Evolutionary conservation across 305 asterid genomes (phyloP), one percentile per base, ranked within the genome.

Genomic region (Andrographis paniculata): DNA sequence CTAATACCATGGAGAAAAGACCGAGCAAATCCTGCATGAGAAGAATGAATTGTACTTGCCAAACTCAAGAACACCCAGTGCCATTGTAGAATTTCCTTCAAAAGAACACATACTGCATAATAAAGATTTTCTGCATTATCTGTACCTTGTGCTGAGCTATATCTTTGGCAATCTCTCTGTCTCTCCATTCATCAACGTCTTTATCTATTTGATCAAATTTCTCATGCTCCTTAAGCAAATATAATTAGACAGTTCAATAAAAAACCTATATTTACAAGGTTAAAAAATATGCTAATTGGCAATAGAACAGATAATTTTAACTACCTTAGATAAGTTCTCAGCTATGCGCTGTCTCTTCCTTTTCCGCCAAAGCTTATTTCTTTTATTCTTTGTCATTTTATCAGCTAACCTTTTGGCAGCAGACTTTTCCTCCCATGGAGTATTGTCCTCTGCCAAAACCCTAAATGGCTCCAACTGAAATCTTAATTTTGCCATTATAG

Each of bases 141-240:
- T 45, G 42, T 78, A 89, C 98, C 98, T 83, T 91, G 63, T 46
- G 59, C 52, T 72, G 82, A 7, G 96, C 96, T 65, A 70, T 68
- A 62, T 80, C 94, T 70, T 91, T 86, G 58, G 96, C 95, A 22
- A 73, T 77, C 78, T 86, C 92, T 50, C 63, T 75, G 45, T 87
- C 87, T 72, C 92, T 79, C 96, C 95, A 91, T 65, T 91, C 96
- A 77, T 91, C 92, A 41, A 95, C 87, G 70, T 80, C 87, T 76
- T 70, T 77, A 77, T 91, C 92, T 52, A 68, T 55, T 64, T 71
- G 68, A 30, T 75, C 87, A 48, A 76, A 86, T 38, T 58, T 66
- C 39, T 78, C 85, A 10, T 50, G 67, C 79, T 83, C 94, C 99
- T 91, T 58, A 42, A 45, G 55, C 55, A 57, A n/a, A 54, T n/a